Conservation (phyloP, 495 filamentous ascomycete species). For the Sordaria brevicollis region DNA sequence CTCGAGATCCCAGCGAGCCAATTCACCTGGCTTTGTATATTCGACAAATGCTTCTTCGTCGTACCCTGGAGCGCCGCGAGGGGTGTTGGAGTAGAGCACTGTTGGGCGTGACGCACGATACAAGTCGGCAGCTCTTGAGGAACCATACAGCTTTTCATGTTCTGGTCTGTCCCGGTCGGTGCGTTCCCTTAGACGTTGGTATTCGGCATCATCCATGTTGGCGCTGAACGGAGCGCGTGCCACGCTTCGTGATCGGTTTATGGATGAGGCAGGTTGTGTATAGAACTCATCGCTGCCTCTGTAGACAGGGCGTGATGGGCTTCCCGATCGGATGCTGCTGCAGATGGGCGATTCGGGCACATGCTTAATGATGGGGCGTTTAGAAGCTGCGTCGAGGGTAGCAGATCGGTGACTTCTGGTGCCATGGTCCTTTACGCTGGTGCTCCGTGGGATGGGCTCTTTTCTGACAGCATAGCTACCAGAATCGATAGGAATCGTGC, state of each 20-base stretch:
- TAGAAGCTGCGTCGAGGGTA: conserved; percentile 23
- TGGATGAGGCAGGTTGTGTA: conserved; percentile 40
- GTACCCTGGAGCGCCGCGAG: conserved; percentile 41
- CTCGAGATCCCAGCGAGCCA: conserved; percentile 55
- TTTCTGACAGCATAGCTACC: conserved; percentile 40
- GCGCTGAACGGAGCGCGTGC: conserved; percentile 20
- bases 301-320: conserved; percentile 38
- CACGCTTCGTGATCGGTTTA: conserved; percentile 22
- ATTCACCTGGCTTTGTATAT: conserved; percentile 60
- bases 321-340: conserved; percentile 21
- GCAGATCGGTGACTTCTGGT: conserved; percentile 28
- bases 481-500: conserved; percentile 21
- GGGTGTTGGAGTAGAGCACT: conserved; percentile 21
- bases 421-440: conserved; percentile 27
- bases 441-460: conserved; percentile 30
- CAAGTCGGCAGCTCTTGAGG: conserved; percentile 23
- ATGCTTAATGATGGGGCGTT: conserved; percentile 34
- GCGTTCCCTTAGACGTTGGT: conserved; percentile 31
- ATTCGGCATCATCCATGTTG: conserved; percentile 33
- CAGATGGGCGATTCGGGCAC: conserved; percentile 6
- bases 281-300: conserved; percentile 43
- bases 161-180: conserved; percentile 31
- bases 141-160: conserved; percentile 23
- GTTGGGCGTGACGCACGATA: conserved; percentile 28
- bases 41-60: conserved; percentile 55